These are phyloP conservation scores for Fusarium avenaceum DNA, from an alignment of 2,329 filamentous ascomycete species.

Conservation along the genomic window DNA sequence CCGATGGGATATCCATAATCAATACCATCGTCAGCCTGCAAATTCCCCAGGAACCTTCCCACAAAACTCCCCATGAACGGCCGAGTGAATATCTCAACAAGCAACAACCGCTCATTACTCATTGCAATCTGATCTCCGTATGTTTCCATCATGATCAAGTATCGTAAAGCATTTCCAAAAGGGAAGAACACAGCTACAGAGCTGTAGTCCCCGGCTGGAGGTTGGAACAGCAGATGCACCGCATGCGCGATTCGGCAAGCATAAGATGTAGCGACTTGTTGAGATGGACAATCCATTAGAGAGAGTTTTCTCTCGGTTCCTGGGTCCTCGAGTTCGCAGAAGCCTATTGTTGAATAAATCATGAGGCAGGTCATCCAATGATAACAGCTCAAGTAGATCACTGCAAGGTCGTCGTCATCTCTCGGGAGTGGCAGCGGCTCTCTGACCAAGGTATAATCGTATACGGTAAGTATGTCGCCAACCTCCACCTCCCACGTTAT, in stretches of 20 bases:
- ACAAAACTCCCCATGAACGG: slow-evolving; percentile 20
- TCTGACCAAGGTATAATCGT: slow-evolving; percentile 16
- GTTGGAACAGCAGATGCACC: slow-evolving; percentile 12
- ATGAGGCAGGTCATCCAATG: slow-evolving; percentile 33
- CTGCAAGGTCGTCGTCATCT: slow-evolving; percentile 10
- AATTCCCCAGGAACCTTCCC: slow-evolving; percentile 4
- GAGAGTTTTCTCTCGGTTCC: fast-evolving
- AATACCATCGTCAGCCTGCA: slow-evolving; percentile 26
- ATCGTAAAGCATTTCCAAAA: slow-evolving; percentile 20
- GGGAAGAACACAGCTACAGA: slow-evolving; percentile 9
- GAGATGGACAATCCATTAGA: not conserved
- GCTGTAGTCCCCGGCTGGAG: not conserved
- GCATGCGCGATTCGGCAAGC: slow-evolving; percentile 12
- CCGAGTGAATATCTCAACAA: slow-evolving; percentile 9
- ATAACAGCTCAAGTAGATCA: slow-evolving; percentile 12
- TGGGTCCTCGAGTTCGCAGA: slow-evolving; percentile 6
- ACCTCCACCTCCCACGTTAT: not conserved
- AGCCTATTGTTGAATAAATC: slow-evolving; percentile 16
- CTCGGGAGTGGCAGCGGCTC: not conserved
- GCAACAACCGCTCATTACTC: slow-evolving; percentile 10
- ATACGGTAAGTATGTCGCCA: slow-evolving; percentile 1
- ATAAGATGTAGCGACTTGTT: slow-evolving; percentile 10
- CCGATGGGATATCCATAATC: slow-evolving; percentile 14
- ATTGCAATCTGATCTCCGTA: not conserved
- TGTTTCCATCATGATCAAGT: slow-evolving; percentile 24